phyloP scores from a whole-genome alignment of 2,329 filamentous ascomycete genomes.

The Diaporthe sp. region DNA sequence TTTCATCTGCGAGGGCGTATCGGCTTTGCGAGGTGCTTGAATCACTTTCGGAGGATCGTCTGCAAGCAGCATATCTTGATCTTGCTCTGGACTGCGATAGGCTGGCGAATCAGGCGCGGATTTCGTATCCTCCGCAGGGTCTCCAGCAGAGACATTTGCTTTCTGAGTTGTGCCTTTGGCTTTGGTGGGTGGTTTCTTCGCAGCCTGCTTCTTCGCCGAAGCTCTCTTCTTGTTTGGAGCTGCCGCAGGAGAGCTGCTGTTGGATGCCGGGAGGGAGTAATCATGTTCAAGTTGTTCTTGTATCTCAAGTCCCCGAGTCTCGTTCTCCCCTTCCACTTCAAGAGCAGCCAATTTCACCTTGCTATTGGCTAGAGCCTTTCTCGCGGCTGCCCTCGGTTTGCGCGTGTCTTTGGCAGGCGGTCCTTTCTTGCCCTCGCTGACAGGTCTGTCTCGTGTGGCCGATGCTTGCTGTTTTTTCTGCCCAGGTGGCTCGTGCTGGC shows the following conservation, averaged over 20 bases:
- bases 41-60: not conserved
- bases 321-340: not conserved
- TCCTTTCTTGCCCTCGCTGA: too few species aligned
- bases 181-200: not conserved
- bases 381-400: fast-evolving
- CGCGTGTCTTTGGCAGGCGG: too few species aligned
- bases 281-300: not conserved
- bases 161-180: not conserved
- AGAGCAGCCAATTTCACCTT: slow-evolving; percentile 16
- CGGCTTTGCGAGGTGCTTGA: not conserved
- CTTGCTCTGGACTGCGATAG: not conserved
- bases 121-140: not conserved
- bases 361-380: not conserved
- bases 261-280: not conserved
- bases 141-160: not conserved
- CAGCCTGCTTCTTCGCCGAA: not conserved
- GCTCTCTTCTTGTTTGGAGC: not conserved
- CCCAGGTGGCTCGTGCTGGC: not conserved
- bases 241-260: not conserved
- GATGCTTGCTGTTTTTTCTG: not conserved
- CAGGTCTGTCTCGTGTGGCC: not conserved
- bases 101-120: too few species aligned
- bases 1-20: too few species aligned
- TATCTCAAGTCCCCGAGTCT: not conserved
- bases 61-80: not conserved